A percentile compares a stretch with the other conserved stretches of the same genome.
These are phyloP conservation scores for Annulohypoxylon bovei DNA, from an alignment of 495 filamentous ascomycete species.

Conservation along the genomic window DNA sequence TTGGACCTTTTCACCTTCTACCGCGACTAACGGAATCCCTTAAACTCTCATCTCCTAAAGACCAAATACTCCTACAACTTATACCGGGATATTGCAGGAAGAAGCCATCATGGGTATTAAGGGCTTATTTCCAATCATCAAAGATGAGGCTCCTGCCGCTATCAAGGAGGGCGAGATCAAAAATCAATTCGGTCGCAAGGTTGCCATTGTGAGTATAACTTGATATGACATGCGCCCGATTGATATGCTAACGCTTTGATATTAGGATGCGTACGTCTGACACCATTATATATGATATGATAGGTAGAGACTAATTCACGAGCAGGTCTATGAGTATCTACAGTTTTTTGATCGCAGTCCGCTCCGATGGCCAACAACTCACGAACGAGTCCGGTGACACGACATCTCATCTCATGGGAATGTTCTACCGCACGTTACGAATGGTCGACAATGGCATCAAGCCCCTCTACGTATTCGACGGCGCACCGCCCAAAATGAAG, in stretches of 20 bases:
- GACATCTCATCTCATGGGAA: constrained; percentile 97
- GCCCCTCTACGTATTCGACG: constrained; percentile 97
- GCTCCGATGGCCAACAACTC: constrained; percentile 94
- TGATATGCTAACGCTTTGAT: constrained; percentile 28
- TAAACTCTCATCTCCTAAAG: neutral
- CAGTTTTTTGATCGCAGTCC: constrained; percentile 96
- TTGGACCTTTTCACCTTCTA: constrained; percentile 5
- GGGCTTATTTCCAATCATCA: constrained; percentile 84
- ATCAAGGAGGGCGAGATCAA: constrained; percentile 97
- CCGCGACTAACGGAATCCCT: neutral
- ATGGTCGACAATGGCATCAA: constrained; percentile 99
- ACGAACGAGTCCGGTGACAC: constrained; percentile 94
- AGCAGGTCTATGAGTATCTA: constrained; percentile 97
- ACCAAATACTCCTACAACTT: neutral
- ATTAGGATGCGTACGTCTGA: constrained; percentile 82
- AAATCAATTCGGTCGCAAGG: constrained; percentile 96
- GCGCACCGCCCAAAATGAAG: constrained; percentile 95
- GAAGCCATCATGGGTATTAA: constrained; percentile 86
- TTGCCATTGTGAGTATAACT: constrained; percentile 80
- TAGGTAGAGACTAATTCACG: constrained; percentile 39
- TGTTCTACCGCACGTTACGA: constrained; percentile 98
- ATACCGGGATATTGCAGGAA: neutral
- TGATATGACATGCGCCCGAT: neutral
- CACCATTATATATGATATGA: neutral
- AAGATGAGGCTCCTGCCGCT: constrained; percentile 91